A percentile compares a stretch with the other conserved stretches of the same genome.
Conservation (phyloP, 148 eudicot species). For the Fagopyrum homotropicum region DNA sequence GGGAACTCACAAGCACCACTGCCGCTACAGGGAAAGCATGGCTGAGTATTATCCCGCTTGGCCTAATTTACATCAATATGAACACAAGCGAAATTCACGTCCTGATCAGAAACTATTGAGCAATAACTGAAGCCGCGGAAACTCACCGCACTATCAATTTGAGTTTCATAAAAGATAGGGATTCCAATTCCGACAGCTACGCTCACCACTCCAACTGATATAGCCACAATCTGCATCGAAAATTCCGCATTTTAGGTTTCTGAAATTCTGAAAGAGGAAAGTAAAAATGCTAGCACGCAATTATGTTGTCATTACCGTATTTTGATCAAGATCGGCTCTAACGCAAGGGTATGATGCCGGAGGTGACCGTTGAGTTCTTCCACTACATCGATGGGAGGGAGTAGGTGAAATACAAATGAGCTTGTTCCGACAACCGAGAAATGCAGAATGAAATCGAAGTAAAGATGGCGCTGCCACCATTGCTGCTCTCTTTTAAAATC, state of each 20-base stretch:
- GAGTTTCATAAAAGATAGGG: slow-evolving; percentile 85
- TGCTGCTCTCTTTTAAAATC: background rate
- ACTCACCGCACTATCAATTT: slow-evolving; percentile 84
- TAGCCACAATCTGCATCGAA: slow-evolving; percentile 56
- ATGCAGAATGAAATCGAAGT: slow-evolving; percentile 42
- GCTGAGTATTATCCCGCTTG: slow-evolving; percentile 80
- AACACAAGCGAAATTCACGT: background rate
- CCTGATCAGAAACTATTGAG: background rate
- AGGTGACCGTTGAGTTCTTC: slow-evolving; percentile 29
- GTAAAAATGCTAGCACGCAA: background rate
- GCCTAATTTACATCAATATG: slow-evolving; percentile 33
- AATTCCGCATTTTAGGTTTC: background rate
- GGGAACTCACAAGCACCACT: slow-evolving; percentile 83
- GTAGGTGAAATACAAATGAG: slow-evolving; percentile 25
- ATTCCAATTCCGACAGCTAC: slow-evolving; percentile 88
- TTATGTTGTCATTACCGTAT: slow-evolving; percentile 36
- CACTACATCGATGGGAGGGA: slow-evolving; percentile 18
- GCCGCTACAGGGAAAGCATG: slow-evolving; percentile 91
- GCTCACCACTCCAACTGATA: slow-evolving; percentile 79
- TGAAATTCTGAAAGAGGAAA: background rate
- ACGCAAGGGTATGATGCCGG: slow-evolving; percentile 39
- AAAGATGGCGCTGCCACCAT: slow-evolving; percentile 10
- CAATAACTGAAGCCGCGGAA: background rate
- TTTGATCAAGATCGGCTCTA: slow-evolving; percentile 72
- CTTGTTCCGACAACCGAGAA: slow-evolving; percentile 33